These are phyloP conservation scores for Hansenula anomala DNA, from an alignment of 1,139 yeast species.

Conservation along the genomic window DNA sequence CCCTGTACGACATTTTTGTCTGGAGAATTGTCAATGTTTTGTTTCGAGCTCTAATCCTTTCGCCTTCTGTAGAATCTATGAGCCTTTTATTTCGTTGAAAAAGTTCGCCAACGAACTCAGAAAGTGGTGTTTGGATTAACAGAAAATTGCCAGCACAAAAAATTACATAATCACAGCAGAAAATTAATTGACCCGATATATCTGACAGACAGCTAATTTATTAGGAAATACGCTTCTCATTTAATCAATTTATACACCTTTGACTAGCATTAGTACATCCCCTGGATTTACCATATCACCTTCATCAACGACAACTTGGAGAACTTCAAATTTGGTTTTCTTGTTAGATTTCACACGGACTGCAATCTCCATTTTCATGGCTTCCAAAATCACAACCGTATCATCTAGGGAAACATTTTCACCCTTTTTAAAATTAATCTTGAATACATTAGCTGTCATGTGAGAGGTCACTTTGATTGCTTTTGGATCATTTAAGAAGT, in stretches of 20 bases:
- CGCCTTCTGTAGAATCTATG: too few species aligned
- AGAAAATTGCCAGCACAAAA: too few species aligned
- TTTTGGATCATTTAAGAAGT: constrained; percentile 25
- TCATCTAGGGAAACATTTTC: constrained; percentile 29
- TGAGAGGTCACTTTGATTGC: constrained; percentile 22
- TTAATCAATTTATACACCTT: background rate
- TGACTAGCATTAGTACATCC: constrained; percentile 12
- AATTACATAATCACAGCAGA: too few species aligned
- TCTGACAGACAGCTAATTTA: too few species aligned
- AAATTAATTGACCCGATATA: too few species aligned
- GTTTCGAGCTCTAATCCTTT: too few species aligned
- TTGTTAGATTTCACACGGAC: constrained; percentile 22
- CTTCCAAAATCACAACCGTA: constrained; percentile 33
- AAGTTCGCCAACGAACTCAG: background rate
- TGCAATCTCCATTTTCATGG: constrained; percentile 45
- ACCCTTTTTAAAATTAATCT: constrained; percentile 26
- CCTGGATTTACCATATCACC: constrained; percentile 33
- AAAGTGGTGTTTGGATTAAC: background rate
- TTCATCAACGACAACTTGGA: constrained; percentile 27
- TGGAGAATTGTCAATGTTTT: too few species aligned
- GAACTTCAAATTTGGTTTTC: constrained; percentile 19
- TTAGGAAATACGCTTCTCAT: too few species aligned
- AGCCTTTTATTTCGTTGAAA: background rate
- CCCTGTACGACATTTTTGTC: constrained; percentile 1
- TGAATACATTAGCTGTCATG: constrained; percentile 32